Percentiles rank a stretch among this genome's conserved stretches.
Conservation (phyloP, 441 rosid genomes). For the Rhodomyrtus psidioides region DNA sequence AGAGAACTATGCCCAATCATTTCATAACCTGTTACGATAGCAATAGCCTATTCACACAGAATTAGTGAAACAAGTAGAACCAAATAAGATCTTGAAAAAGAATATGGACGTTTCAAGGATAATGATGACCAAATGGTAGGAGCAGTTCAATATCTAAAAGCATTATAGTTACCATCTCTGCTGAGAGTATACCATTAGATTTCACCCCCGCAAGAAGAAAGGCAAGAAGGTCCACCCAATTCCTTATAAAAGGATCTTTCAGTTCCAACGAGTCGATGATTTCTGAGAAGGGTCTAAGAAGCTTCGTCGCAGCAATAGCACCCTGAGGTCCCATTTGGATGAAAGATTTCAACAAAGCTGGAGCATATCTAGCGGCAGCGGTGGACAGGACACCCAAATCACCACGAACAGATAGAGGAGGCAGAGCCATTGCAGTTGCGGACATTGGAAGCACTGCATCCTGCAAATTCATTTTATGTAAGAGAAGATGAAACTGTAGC, state of each 20-base stretch:
- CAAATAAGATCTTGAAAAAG: background rate
- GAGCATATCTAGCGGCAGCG: constrained; percentile 85
- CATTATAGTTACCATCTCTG: constrained; percentile 82
- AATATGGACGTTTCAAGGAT: background rate
- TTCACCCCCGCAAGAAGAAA: constrained; percentile 97
- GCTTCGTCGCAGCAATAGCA: constrained; percentile 78
- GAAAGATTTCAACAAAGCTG: constrained; percentile 72
- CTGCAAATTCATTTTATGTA: constrained; percentile 27
- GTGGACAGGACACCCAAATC: constrained; percentile 89
- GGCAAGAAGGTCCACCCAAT: constrained; percentile 90
- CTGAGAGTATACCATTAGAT: constrained; percentile 94
- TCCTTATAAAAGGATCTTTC: constrained; percentile 77
- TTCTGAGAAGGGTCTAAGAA: constrained; percentile 85
- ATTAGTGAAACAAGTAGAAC: background rate
- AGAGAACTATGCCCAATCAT: background rate
- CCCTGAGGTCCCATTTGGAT: constrained; percentile 83
- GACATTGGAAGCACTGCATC: constrained; percentile 93
- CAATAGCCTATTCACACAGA: background rate
- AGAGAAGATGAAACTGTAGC: background rate
- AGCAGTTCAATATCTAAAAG: background rate
- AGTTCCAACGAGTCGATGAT: constrained; percentile 63
- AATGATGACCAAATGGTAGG: background rate
- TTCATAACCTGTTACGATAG: background rate
- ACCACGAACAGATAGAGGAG: constrained; percentile 80
- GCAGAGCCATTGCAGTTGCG: constrained; percentile 86